Evolutionary conservation across 495 filamentous ascomycete genomes (phyloP).

Genomic region (Friedmanniomyces simplex): DNA sequence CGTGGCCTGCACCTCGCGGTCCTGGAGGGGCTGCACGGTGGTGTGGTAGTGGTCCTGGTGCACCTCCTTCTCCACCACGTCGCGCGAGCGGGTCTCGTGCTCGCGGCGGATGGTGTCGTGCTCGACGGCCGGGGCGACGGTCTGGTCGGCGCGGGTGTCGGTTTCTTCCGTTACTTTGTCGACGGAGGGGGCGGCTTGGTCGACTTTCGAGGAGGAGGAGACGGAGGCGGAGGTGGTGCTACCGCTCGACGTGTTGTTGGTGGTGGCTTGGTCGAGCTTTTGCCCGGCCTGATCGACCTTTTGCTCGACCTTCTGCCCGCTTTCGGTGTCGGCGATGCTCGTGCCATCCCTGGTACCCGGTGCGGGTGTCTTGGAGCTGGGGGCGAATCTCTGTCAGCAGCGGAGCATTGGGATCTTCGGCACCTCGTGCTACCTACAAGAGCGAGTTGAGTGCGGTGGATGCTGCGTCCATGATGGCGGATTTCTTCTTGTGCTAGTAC

Average conservation of each 20-base stretch:
- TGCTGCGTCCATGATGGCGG: neutral
- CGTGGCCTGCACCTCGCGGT: constrained; percentile 30
- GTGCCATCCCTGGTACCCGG: neutral
- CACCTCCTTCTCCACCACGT: constrained; percentile 49
- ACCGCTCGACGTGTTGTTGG: neutral
- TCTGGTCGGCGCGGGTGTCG: neutral
- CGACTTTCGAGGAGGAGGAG: neutral
- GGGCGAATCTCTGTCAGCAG: neutral
- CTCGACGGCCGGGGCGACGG: constrained; percentile 45
- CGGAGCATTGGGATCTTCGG: neutral
- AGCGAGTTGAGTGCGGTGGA: neutral
- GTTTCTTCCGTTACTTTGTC: neutral
- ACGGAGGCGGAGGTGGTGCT: neutral
- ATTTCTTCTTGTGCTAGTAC: no score
- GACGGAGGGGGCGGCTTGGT: neutral
- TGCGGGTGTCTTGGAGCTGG: neutral
- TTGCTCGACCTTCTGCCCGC: neutral
- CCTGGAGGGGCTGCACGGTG: constrained; percentile 30
- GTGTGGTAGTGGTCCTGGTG: constrained; percentile 34
- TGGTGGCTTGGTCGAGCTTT: neutral
- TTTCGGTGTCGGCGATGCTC: neutral
- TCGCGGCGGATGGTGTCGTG: constrained; percentile 43
- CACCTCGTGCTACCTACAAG: neutral
- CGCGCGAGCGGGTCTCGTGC: constrained; percentile 42
- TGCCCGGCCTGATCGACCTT: neutral